Percentiles rank a stretch among this genome's conserved stretches.
Conservation (phyloP, 805 yeast species). For the Candida taoyuanica region DNA sequence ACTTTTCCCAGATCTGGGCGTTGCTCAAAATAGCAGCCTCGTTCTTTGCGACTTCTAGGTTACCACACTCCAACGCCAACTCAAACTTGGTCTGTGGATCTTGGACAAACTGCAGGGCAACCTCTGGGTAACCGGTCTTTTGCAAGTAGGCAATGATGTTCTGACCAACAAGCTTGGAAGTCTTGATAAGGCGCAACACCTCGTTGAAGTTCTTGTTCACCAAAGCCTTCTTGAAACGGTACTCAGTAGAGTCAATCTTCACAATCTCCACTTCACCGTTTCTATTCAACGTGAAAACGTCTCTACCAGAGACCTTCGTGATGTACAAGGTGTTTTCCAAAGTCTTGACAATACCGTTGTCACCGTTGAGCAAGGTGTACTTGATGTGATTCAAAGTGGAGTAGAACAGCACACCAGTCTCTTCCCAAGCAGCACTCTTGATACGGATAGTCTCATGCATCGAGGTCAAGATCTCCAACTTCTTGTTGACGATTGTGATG, state of each 20-base stretch:
- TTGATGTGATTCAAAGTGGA: slow-evolving; percentile 95
- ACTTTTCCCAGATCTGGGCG: slow-evolving; percentile 68
- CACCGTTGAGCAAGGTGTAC: slow-evolving; percentile 90
- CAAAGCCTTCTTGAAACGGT: slow-evolving; percentile 89
- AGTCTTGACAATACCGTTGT: slow-evolving; percentile 90
- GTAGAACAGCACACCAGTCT: slow-evolving; percentile 82
- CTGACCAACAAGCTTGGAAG: slow-evolving; percentile 93
- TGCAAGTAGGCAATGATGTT: slow-evolving; percentile 93
- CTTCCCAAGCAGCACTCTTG: slow-evolving; percentile 98
- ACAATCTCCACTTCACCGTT: slow-evolving; percentile 77
- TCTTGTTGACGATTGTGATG: slow-evolving; percentile 79
- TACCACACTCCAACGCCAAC: slow-evolving; percentile 90
- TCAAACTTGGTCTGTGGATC: slow-evolving; percentile 96
- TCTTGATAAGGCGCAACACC: slow-evolving; percentile 82
- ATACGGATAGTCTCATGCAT: slow-evolving; percentile 96
- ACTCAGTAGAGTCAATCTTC: slow-evolving; percentile 92
- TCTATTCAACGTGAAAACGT: slow-evolving; percentile 79
- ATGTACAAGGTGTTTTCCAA: slow-evolving; percentile 84
- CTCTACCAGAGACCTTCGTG: slow-evolving; percentile 61
- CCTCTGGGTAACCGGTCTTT: slow-evolving; percentile 93
- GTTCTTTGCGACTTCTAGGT: slow-evolving; percentile 76
- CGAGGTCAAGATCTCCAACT: slow-evolving; percentile 70
- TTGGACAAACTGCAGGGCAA: slow-evolving; percentile 94
- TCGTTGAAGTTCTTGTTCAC: slow-evolving; percentile 87
- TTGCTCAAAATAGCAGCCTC: slow-evolving; percentile 80